These are phyloP conservation scores for Cicer cuneatum DNA, from an alignment of 306 rosid species.

Conservation along the genomic window DNA sequence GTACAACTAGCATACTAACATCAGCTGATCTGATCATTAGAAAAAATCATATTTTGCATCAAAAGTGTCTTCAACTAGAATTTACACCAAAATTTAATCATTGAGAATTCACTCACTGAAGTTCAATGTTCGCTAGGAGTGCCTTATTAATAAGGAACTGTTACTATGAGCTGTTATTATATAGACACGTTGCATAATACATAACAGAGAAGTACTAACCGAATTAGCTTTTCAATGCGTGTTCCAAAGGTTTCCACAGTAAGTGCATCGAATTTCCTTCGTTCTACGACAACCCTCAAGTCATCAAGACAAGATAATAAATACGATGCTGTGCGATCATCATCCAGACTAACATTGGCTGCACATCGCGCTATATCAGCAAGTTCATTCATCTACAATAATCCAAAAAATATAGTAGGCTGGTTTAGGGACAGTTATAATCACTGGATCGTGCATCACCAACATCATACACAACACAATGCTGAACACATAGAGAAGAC, in stretches of 20 bases:
- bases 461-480: conserved; percentile 29
- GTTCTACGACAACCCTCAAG: conserved; percentile 78
- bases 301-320: conserved; percentile 87
- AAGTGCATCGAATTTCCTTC: conserved; percentile 85
- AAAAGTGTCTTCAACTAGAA: conserved; percentile 9
- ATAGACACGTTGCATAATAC: conserved; percentile 21
- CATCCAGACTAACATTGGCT: conserved; percentile 84
- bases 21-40: background rate
- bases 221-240: conserved; percentile 89
- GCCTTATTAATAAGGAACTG: background rate
- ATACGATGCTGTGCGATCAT: conserved; percentile 70
- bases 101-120: conserved; percentile 23
- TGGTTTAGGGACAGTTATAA: conserved; percentile 13
- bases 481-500: conserved; percentile 21
- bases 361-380: conserved; percentile 92
- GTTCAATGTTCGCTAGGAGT: conserved; percentile 8
- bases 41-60: background rate
- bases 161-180: background rate
- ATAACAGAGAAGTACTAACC: conserved; percentile 60
- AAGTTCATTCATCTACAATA: conserved; percentile 89
- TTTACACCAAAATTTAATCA: conserved; percentile 24
- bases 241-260: conserved; percentile 94
- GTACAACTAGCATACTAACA: background rate
- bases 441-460: conserved; percentile 5
- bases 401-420: conserved; percentile 33